A percentile compares a stretch with the other conserved stretches of the same genome.
Evolutionary conservation across 169 alveolate species (phyloP).

Genomic region (Eimeria brunetti): DNA sequence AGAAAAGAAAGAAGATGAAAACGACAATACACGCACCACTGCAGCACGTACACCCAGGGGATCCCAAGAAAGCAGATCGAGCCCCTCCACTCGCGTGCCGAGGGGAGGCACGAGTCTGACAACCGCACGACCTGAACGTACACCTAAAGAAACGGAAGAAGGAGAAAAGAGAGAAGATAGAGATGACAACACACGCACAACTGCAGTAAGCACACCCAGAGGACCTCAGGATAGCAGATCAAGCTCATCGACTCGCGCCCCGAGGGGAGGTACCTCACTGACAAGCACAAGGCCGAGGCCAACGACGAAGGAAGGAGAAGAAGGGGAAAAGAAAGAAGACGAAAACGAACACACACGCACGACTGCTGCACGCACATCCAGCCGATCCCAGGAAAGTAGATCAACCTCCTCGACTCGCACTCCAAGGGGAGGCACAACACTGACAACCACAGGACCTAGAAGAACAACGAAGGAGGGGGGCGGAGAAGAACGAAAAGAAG

Average conservation of each 20-base stretch:
- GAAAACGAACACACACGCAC: background rate
- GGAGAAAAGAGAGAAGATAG: background rate
- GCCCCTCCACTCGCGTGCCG: background rate
- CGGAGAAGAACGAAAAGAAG: background rate
- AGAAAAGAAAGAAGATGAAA: background rate
- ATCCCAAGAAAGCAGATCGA: background rate
- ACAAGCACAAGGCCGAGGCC: background rate
- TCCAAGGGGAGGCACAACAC: conserved; percentile 25
- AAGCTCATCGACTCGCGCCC: background rate
- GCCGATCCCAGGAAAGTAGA: background rate
- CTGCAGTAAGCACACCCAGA: background rate
- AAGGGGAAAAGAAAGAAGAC: background rate
- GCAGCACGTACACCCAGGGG: conserved; percentile 10
- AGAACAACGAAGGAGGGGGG: background rate
- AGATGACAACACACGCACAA: background rate
- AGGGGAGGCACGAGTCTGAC: conserved; percentile 11
- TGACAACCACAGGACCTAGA: background rate
- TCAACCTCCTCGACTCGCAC: background rate
- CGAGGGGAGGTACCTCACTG: conserved; percentile 10
- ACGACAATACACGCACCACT: background rate
- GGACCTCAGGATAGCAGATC: background rate
- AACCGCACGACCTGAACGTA: background rate
- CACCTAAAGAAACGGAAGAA: background rate
- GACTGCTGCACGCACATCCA: background rate
- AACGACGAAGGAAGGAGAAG: background rate